Percentiles rank a stretch among this genome's conserved stretches.
phyloP scores from a whole-genome alignment of 208 protist genomes.

The Phytomonas sp. region DNA sequence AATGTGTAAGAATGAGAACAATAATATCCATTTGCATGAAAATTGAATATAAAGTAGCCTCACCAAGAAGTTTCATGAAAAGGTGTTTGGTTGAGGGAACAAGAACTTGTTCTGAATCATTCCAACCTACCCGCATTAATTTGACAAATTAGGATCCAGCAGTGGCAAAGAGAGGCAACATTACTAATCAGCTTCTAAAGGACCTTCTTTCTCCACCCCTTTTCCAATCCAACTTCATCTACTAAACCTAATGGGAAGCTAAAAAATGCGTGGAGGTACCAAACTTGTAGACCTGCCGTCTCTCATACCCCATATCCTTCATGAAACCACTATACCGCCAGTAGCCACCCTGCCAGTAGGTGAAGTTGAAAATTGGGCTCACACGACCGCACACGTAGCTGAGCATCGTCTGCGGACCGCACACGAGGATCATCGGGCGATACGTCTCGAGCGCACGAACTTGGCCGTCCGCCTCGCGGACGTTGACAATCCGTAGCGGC shows the following conservation, averaged over 20 bases:
- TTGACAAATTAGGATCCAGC: neutral
- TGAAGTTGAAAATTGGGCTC: constrained; percentile 43
- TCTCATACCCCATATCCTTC: constrained; percentile 79
- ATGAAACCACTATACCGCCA: constrained; percentile 74
- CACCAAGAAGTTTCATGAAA: neutral
- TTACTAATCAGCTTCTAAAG: neutral
- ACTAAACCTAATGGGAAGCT: constrained; percentile 35
- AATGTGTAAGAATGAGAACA: neutral
- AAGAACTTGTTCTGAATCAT: neutral
- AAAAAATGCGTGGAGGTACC: constrained; percentile 77
- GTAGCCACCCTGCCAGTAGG: constrained; percentile 71
- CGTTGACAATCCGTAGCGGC: constrained; percentile 17
- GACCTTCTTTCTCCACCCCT: neutral
- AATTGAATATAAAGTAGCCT: neutral
- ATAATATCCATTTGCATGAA: neutral
- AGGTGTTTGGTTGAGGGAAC: neutral
- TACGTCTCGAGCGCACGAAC: constrained; percentile 6
- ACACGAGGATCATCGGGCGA: constrained; percentile 59
- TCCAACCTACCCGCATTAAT: neutral
- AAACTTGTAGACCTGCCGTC: constrained; percentile 84
- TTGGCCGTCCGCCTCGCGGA: neutral
- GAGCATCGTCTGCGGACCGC: constrained; percentile 73
- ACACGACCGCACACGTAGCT: constrained; percentile 60
- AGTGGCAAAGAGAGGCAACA: neutral
- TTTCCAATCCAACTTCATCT: neutral